A percentile compares a stretch with the other conserved stretches of the same genome.
Conservation (phyloP, 2,329 filamentous ascomycete species). For the Penicillium sp. region DNA sequence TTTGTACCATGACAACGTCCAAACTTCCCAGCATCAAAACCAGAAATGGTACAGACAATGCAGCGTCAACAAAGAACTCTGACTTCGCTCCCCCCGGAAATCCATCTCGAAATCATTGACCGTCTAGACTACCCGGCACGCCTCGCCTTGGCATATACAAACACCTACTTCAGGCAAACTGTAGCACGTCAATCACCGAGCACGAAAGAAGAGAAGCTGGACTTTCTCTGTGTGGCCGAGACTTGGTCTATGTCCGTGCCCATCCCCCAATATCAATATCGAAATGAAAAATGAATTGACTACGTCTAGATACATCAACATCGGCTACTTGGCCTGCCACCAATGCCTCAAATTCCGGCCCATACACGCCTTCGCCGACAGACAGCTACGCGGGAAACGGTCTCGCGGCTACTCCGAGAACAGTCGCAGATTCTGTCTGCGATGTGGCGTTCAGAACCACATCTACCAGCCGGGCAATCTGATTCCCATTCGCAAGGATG, state of each 20-base stretch:
- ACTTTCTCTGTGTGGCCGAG: conserved; percentile 4
- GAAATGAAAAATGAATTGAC: not conserved
- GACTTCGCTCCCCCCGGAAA: conserved; percentile 4
- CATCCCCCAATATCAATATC: not conserved
- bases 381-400: conserved; percentile 4
- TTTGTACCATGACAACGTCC: no score
- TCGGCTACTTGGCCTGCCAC: conserved; percentile 7
- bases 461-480: conserved; percentile 9
- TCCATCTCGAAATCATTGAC: conserved; percentile 12
- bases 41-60: not conserved
- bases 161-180: conserved; percentile 9
- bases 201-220: not conserved
- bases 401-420: conserved; percentile 7
- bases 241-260: conserved; percentile 13
- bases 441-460: conserved; percentile 12
- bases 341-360: conserved; percentile 12
- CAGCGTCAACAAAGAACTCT: not conserved
- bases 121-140: conserved; percentile 9
- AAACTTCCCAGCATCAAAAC: not conserved
- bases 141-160: conserved; percentile 13
- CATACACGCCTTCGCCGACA: conserved; percentile 5
- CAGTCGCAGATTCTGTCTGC: conserved; percentile 10
- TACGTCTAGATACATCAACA: conserved; percentile 1
- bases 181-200: conserved; percentile 6
- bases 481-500: conserved; percentile 1